Evolutionary conservation across 2,329 filamentous ascomycete genomes (phyloP).

Genomic region (Rhynchosporium graminicola): DNA sequence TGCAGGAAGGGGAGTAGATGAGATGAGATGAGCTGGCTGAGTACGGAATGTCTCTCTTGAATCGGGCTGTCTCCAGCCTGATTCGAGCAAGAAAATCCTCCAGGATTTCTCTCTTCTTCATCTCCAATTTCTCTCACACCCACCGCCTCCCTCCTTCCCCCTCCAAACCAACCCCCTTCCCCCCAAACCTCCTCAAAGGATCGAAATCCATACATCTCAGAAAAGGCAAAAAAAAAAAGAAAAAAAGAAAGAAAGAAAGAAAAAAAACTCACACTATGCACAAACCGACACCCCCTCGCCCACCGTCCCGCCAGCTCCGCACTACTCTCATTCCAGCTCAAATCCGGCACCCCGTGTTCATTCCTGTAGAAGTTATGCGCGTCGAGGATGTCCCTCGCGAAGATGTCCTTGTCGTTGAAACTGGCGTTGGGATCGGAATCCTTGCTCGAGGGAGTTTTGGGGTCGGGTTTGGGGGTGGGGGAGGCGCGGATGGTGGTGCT

Average conservation of each 20-base stretch:
- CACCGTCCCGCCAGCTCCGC: conserved; percentile 55
- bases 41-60: too few relatives aligned
- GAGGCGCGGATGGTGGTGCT: conserved; percentile 19
- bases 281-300: conserved; percentile 50
- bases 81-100: too few relatives aligned
- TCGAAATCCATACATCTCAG: too few relatives aligned
- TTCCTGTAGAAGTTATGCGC: conserved; percentile 66
- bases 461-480: conserved; percentile 46
- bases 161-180: too few relatives aligned
- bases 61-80: too few relatives aligned
- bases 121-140: too few relatives aligned
- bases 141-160: too few relatives aligned
- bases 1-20: too few relatives aligned
- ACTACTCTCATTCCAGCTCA: conserved; percentile 67
- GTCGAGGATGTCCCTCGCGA: conserved; percentile 58
- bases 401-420: conserved; percentile 32
- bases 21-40: too few relatives aligned
- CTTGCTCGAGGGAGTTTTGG: conserved; percentile 4
- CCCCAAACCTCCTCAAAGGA: too few relatives aligned
- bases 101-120: background rate
- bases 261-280: conserved; percentile 49
- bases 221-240: background rate
- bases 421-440: too few relatives aligned
- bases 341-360: conserved; percentile 58
- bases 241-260: background rate